A percentile compares a stretch with the other conserved stretches of the same genome.
phyloP scores from a whole-genome alignment of 2,329 filamentous ascomycete species.

The Tolypocladium amazonense region DNA sequence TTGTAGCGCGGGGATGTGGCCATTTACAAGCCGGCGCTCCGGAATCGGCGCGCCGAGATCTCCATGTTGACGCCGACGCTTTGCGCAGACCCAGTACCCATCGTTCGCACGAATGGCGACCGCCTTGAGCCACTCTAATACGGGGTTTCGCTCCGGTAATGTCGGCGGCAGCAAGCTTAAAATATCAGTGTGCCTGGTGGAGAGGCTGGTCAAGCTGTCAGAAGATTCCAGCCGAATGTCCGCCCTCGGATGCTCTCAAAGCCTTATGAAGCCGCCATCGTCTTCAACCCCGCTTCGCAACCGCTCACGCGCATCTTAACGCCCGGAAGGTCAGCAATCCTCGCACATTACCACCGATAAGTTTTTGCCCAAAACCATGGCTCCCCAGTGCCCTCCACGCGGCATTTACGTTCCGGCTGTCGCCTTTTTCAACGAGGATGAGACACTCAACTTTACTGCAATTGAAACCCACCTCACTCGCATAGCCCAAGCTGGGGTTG shows the following conservation, averaged over 20 bases:
- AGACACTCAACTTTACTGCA: constrained; percentile 19
- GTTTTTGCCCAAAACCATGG: not conserved
- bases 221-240: not conserved
- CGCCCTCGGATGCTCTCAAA: not conserved
- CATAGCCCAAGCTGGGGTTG: constrained; percentile 56
- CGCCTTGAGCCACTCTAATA: not conserved
- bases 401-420: constrained; percentile 28
- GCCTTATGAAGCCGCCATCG: not conserved
- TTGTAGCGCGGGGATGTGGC: not conserved
- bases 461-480: constrained; percentile 23
- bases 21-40: not conserved
- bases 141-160: not conserved
- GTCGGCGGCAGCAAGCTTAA: not conserved
- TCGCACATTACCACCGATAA: not conserved
- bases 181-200: not conserved
- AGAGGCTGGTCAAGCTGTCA: not conserved
- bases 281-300: not conserved
- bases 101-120: not conserved
- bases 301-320: not conserved
- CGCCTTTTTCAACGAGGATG: constrained; percentile 23
- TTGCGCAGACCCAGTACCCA: not conserved
- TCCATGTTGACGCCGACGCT: not conserved
- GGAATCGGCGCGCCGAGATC: not conserved
- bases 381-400: constrained; percentile 3
- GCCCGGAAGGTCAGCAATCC: too few relatives aligned